These are phyloP conservation scores for Apiosordaria backusii DNA, from an alignment of 495 filamentous ascomycete species.

Conservation along the genomic window DNA sequence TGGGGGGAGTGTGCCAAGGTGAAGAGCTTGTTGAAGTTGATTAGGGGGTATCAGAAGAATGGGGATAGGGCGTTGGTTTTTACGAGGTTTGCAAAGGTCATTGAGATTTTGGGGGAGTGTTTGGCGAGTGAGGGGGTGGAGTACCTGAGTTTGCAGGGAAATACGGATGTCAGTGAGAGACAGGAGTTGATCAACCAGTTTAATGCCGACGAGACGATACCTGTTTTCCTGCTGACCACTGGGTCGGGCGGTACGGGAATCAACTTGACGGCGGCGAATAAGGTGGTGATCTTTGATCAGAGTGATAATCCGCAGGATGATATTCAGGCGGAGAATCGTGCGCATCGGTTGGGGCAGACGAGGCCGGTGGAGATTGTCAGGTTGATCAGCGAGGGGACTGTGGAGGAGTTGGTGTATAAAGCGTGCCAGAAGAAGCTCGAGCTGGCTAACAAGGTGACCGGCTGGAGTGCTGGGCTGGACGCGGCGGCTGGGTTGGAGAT, in stretches of 20 bases:
- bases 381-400: slow-evolving; percentile 75
- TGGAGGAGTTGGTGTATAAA: slow-evolving; percentile 89
- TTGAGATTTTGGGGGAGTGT: slow-evolving; percentile 83
- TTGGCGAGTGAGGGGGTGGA: slow-evolving; percentile 67
- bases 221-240: slow-evolving; percentile 89
- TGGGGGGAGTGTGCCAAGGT: slow-evolving; percentile 97
- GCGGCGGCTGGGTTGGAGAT: slow-evolving; percentile 6
- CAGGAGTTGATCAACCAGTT: slow-evolving; percentile 87
- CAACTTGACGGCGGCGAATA: slow-evolving; percentile 91
- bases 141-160: slow-evolving; percentile 80
- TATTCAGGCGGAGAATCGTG: slow-evolving; percentile 92
- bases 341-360: slow-evolving; percentile 89
- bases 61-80: slow-evolving; percentile 88
- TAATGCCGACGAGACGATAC: slow-evolving; percentile 68
- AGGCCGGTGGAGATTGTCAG: slow-evolving; percentile 80
- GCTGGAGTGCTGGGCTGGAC: slow-evolving; percentile 32
- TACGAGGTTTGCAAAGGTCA: slow-evolving; percentile 85
- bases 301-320: slow-evolving; percentile 97
- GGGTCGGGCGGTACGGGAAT: slow-evolving; percentile 93
- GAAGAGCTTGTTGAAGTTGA: slow-evolving; percentile 66
- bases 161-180: slow-evolving; percentile 75
- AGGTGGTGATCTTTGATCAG: slow-evolving; percentile 95
- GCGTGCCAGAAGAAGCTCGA: slow-evolving; percentile 87
- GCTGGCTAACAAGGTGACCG: slow-evolving; percentile 76
- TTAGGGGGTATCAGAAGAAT: slow-evolving; percentile 67